Base-by-base conservation (phyloP, 2,329 filamentous ascomycete genomes). In the Podosphaera fusca region DNA sequence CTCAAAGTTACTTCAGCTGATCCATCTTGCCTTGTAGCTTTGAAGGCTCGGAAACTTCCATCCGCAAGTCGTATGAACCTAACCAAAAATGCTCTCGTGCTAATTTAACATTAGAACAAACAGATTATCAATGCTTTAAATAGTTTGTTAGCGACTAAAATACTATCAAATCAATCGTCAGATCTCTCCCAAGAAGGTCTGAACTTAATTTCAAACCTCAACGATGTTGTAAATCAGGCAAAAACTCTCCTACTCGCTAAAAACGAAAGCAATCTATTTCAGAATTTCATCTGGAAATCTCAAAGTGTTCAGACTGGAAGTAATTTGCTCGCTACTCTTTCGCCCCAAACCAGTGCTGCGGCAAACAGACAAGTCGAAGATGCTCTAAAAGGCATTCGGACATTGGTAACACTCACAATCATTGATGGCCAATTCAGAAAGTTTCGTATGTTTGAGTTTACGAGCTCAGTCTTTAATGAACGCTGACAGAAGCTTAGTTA, bases 251-350 rank as follows among this genome's bases (percentile, higher is more conserved):
- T 96, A 7, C 75, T 98, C 33, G 85, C 84, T 72, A 98, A 96
- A 78, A 98, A 98, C 68, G 79, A 95, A 59, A 92, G 89, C 67
- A 88, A 98, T 66, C 72, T 96, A 58, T 73, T 98, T 29, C 92
- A 98, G 68, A 89, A 98, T 66, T 96, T 98, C 70, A 87, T 96
- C 70, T 98, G 86, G 84, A 85, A 95, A 68, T 89, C 88, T 0
- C 81, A 87, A 67, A 77, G 85, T 52, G 81, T 92, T 60, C 79
- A 81, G 56, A 72, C 78, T 58, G 81, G 75, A 64, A 74, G 77
- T 55, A 75, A 86, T 33, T 69, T 72, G 58, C 70, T 75, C 0
- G 85, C 87, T 2, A 74, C 75, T 57, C 77, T 79, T 1, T 12
- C 38, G 3, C 84, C 87, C 0, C 64, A 94, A 53, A 77, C 80